phyloP scores from a whole-genome alignment of 345 rosid genomes.

The Eucalyptus leucophloia region DNA sequence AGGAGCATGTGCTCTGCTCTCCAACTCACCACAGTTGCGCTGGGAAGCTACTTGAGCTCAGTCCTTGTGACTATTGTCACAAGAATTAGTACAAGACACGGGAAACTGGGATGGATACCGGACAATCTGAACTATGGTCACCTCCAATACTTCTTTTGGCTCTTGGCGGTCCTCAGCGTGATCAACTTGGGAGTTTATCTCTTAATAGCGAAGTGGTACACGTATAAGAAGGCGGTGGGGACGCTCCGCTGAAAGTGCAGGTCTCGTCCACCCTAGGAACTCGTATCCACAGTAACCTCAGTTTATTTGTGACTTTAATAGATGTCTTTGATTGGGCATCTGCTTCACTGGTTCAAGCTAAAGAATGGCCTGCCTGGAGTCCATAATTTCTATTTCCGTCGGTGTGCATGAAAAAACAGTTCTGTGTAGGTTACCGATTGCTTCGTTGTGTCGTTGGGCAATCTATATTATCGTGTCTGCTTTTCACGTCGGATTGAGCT shows the following conservation, averaged over 20 bases:
- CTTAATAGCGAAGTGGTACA: conserved; percentile 21
- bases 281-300: background rate
- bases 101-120: conserved; percentile 24
- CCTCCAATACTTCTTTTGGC: conserved; percentile 28
- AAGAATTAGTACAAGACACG: conserved; percentile 6
- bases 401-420: background rate
- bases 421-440: background rate
- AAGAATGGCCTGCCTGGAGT: background rate
- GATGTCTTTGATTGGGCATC: background rate
- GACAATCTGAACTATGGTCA: conserved; percentile 28
- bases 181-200: conserved; percentile 14
- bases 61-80: conserved; percentile 13
- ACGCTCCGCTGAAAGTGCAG: background rate
- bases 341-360: background rate
- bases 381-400: background rate
- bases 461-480: background rate
- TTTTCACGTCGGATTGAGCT: background rate
- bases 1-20: conserved; percentile 38
- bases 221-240: conserved; percentile 17
- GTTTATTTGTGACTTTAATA: background rate
- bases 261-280: background rate
- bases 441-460: background rate
- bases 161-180: conserved; percentile 14
- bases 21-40: conserved; percentile 6
- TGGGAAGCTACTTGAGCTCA: conserved; percentile 24